Conservation (phyloP, 2,329 filamentous ascomycete species). For the Aspergillus neoniger region DNA sequence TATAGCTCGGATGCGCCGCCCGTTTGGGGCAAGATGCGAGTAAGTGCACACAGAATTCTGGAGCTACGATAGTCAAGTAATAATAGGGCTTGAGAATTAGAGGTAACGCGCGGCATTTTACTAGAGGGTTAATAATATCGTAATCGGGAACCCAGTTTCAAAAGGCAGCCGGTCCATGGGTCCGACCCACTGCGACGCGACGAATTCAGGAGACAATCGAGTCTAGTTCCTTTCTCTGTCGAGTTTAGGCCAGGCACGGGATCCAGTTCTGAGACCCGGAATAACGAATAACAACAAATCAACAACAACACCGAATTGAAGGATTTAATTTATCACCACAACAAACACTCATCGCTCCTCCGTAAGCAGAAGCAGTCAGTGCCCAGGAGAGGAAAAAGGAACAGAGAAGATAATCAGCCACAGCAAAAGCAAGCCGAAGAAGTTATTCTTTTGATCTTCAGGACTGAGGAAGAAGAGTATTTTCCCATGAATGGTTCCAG, state of each 20-base stretch:
- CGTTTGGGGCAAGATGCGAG: no score
- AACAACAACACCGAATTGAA: no score
- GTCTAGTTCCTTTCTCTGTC: conserved; percentile 5
- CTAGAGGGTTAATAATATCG: background rate
- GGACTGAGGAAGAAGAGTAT: background rate
- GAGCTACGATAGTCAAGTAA: no score
- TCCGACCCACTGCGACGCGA: conserved; percentile 10
- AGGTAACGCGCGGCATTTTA: background rate
- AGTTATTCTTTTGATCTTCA: background rate
- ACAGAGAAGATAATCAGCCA: background rate
- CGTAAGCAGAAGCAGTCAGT: background rate
- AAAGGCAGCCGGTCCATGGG: conserved; percentile 9
- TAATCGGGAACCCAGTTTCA: conserved; percentile 2
- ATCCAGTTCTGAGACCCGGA: background rate
- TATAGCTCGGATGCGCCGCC: no score
- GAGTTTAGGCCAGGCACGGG: conserved; percentile 8
- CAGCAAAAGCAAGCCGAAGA: background rate
- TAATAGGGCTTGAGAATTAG: background rate
- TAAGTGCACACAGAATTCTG: no score
- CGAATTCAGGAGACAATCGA: conserved; percentile 9
- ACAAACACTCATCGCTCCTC: background rate
- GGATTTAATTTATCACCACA: background rate
- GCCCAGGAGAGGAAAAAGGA: background rate
- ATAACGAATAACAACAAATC: background rate
- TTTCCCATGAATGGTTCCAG: background rate